A percentile compares a stretch with the other conserved stretches of the same genome.
phyloP scores from a whole-genome alignment of 139 green algal species.

The Haematococcus lacustris region DNA sequence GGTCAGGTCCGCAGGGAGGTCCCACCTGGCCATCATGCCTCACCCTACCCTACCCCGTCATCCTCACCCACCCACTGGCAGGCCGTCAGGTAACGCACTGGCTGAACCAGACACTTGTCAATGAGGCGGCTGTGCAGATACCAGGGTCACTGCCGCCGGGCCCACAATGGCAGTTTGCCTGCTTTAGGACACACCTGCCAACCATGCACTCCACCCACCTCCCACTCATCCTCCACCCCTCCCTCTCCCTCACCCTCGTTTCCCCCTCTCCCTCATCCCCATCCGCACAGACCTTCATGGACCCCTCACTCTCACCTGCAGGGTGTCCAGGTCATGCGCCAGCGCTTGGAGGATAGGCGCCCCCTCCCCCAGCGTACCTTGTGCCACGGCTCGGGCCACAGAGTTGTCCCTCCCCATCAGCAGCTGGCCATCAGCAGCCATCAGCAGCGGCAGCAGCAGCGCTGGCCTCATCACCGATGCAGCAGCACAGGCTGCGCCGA shows the following conservation, averaged over 20 bases:
- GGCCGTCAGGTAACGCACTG: not conserved
- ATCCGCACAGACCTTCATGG: conserved; percentile 5
- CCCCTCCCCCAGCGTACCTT: conserved; percentile 30
- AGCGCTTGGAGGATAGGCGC: conserved; percentile 35
- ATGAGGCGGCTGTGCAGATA: not conserved
- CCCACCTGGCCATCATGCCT: not conserved
- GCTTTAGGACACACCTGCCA: not conserved
- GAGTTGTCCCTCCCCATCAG: conserved; percentile 41
- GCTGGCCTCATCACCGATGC: not conserved
- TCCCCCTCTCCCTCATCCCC: not conserved
- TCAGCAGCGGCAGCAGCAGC: not conserved
- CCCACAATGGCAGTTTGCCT: not conserved
- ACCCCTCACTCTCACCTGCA: conserved; percentile 27
- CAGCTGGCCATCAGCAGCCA: conserved; percentile 14
- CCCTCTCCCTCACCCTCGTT: not conserved
- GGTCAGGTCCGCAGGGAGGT: not conserved
- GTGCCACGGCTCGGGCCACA: conserved; percentile 41
- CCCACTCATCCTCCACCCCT: not conserved
- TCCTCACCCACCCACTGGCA: not conserved
- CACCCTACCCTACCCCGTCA: not conserved
- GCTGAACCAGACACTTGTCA: not conserved
- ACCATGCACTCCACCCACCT: not conserved
- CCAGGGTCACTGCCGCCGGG: too few relatives aligned
- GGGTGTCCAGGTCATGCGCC: conserved; percentile 45
- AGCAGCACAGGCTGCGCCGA: not conserved